Evolutionary conservation across 2,329 filamentous ascomycete species (phyloP).

Genomic region (Pseudophaeomoniella oleicola): DNA sequence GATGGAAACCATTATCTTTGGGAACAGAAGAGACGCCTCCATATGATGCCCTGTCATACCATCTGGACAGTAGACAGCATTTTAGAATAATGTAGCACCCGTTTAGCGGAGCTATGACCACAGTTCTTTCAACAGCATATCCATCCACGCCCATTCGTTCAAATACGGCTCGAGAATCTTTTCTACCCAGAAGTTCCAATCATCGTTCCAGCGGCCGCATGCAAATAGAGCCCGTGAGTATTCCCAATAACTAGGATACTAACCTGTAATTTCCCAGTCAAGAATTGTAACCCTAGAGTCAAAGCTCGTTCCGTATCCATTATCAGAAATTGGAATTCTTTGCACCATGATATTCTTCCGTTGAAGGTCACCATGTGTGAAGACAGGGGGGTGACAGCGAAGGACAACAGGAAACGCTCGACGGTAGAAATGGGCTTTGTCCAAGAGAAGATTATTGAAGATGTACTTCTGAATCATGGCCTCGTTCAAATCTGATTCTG

Average conservation of each 20-base stretch:
- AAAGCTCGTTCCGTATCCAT: conserved; percentile 9
- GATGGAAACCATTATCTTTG: too few species aligned
- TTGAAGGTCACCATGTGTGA: conserved; percentile 20
- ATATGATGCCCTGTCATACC: too few species aligned
- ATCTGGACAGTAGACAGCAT: too few species aligned
- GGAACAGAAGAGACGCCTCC: too few species aligned
- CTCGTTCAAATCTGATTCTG: conserved; percentile 14
- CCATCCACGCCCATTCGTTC: conserved; percentile 17
- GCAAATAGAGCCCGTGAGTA: conserved; percentile 21
- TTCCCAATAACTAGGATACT: conserved; percentile 27
- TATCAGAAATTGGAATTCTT: conserved; percentile 5
- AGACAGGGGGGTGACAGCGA: conserved; percentile 12
- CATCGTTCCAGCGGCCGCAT: conserved; percentile 18
- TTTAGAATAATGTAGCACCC: too few species aligned
- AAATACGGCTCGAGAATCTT: conserved; percentile 16
- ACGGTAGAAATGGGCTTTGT: conserved; percentile 14
- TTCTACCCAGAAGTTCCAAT: conserved; percentile 19
- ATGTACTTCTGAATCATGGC: conserved; percentile 15
- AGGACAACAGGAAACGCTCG: conserved; percentile 12
- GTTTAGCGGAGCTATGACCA: too few species aligned
- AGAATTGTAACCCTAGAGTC: conserved; percentile 19
- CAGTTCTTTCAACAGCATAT: conserved; percentile 12
- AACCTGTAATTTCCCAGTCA: conserved; percentile 26
- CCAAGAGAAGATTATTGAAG: conserved; percentile 7
- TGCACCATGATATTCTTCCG: conserved; percentile 19